These are phyloP conservation scores for Chytriomyces sp. DNA, from an alignment of 192 early-diverging fungal species.

Conservation along the genomic window DNA sequence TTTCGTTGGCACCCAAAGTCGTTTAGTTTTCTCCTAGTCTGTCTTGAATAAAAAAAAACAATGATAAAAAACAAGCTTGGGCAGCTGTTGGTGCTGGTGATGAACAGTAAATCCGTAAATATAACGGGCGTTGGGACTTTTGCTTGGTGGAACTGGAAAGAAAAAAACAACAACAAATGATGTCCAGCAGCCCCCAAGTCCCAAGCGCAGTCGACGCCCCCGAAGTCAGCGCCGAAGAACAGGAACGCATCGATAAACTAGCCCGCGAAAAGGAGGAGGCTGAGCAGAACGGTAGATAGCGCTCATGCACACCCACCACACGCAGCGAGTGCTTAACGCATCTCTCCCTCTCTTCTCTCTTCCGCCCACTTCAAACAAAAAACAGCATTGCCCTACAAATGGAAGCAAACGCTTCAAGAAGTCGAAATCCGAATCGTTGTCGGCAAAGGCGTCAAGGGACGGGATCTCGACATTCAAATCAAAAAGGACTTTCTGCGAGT, in stretches of 20 bases:
- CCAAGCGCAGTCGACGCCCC: background rate
- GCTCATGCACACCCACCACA: no score
- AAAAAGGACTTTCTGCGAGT: constrained; percentile 70
- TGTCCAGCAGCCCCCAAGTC: background rate
- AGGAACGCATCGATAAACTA: constrained; percentile 45
- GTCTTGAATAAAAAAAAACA: no score
- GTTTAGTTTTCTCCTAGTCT: constrained; percentile 54
- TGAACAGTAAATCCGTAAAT: no score
- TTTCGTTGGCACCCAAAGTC: constrained; percentile 89
- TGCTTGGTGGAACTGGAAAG: background rate
- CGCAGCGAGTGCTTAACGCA: background rate
- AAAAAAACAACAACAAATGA: constrained; percentile 23
- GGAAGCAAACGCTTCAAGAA: constrained; percentile 84
- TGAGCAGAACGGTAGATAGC: constrained; percentile 48
- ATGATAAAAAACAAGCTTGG: no score
- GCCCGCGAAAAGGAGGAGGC: constrained; percentile 41
- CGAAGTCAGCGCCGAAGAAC: constrained; percentile 30
- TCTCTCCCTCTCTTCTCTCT: background rate
- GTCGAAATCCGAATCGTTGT: constrained; percentile 77
- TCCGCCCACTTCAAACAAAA: background rate
- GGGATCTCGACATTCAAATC: constrained; percentile 71
- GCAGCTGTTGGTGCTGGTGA: no score
- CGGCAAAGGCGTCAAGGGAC: constrained; percentile 71
- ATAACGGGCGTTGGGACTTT: no score
- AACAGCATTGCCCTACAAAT: constrained; percentile 72